Evolutionary conservation across 768 basidiomycete genomes (phyloP), one percentile per base, ranked within the genome.

Genomic region (Suillus luteus): DNA sequence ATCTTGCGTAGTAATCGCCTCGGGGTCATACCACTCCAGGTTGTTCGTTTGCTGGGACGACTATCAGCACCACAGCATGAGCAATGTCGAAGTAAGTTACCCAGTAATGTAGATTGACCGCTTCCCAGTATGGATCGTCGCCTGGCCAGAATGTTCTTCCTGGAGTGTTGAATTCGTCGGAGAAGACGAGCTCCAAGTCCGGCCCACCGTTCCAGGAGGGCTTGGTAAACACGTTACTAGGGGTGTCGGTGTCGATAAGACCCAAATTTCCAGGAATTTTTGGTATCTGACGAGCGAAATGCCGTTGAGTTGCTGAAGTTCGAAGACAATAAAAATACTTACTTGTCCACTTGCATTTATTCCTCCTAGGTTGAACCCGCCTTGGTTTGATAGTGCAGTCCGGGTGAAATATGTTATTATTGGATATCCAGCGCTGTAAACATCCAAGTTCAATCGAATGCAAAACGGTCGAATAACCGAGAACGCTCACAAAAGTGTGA

Each of bases 51-150:
- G 64, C 74, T 75, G 44, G 40, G 37, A 37, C 11, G 11, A 22
- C 10, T 35, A 59, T 81, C 79, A 66, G 76, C 73, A 54, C 48
- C 67, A 63, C 19, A 44, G n/a, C 22, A 49, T 79, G 64, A 76
- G 72, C 10, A 59, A 24, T 43, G 44, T 55, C 67, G 62, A 64
- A 73, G 24, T 71, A 63, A 70, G 78, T 64, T 49, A 79, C 77
- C 75, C 79, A 79, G 60, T 79, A 80, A 64, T 82, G 75, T 33
- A 83, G 64, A 67, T 82, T 73, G 22, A 66, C 78, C 0, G 81
- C 90, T 71, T 92, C 89, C 90, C 90, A 91, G 69, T 90, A 93
- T 3, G 92, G 92, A 73, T 94, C 92, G 66, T 93, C 91, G 6
- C 90, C 90, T 48, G 88, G 85, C 77, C 90, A 93, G 70, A 93